Base-by-base conservation (phyloP, 306 rosid genomes). In the Hylodesmum podocarpum region DNA sequence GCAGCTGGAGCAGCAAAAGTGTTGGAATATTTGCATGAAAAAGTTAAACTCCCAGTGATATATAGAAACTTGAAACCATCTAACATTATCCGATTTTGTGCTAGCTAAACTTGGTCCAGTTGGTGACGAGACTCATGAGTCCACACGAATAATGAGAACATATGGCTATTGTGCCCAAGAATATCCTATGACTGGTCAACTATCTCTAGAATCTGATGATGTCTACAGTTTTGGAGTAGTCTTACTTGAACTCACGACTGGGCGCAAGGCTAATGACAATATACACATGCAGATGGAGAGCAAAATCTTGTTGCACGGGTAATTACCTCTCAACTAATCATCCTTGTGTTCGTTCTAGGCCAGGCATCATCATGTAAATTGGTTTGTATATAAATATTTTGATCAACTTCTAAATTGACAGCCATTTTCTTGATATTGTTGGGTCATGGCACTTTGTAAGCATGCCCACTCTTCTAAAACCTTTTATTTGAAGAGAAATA, bases 1-100 rank as follows among this genome's bases (percentile, higher is more conserved):
- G 98, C 98, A 3, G 98, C 98, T 39, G 98, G 98, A 80, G 98
- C 98, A 36, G 98, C 98, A 2, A 91, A 93, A 84, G 98, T 97
- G 28, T 89, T 93, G 91, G 98, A 93, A 74, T 93, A 93, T 83
- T 82, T 93, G 82, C 98, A 93, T 70, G 98, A 93, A 75, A 89
- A 80, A 87, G 98, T 97, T 44, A 87, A 89, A 77, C 98, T 96
- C 25, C 98, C 98, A n/a, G 98, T 93, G 14, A 93, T 93, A 71
- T 93, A 93, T 76, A 84, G 98, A 83, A 97, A 93, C 82, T 89
- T 93, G 79, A 93, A 93, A 79, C 91, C 98, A 24, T 93, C 98
- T 34, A 93, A 93, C 77, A 93, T 78, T 93, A 66, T 93, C 98
- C 64, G 98, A 93, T 86, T 93, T 93, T 58, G 98, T 97, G 80